Percentiles rank a stretch among this genome's conserved stretches.
Evolutionary conservation across 768 basidiomycete species (phyloP).

Genomic region (Kwoniella shandongensis): DNA sequence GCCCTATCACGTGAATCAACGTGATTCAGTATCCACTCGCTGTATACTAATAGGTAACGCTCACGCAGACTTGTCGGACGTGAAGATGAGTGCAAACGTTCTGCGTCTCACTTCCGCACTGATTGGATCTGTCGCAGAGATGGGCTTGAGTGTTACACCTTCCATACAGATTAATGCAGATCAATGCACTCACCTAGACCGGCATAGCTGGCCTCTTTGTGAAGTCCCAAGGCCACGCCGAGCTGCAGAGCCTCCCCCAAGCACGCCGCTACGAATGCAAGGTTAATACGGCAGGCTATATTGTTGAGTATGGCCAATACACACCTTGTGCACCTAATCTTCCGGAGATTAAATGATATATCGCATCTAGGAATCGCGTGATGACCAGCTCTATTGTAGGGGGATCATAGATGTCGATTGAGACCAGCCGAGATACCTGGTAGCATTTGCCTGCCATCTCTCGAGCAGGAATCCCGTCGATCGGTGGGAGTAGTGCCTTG

Average conservation of each 20-base stretch:
- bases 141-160: neutral
- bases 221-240: slow-evolving; percentile 7
- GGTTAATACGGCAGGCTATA: neutral
- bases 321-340: slow-evolving; percentile 10
- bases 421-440: slow-evolving; percentile 7
- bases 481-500: slow-evolving; percentile 7
- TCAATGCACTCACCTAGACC: slow-evolving; percentile 7
- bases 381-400: slow-evolving; percentile 10
- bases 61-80: slow-evolving; percentile 14
- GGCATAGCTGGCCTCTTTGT: slow-evolving; percentile 13
- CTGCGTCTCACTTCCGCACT: slow-evolving; percentile 10
- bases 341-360: slow-evolving; percentile 8
- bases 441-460: slow-evolving; percentile 7
- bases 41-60: neutral
- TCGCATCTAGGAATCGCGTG: slow-evolving; percentile 3
- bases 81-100: slow-evolving; percentile 9
- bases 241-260: slow-evolving; percentile 10
- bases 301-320: too few species aligned
- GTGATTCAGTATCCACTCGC: neutral
- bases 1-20: slow-evolving; percentile 3
- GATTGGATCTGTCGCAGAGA: slow-evolving; percentile 7
- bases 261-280: slow-evolving; percentile 3
- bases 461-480: slow-evolving; percentile 1
- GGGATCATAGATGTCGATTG: slow-evolving; percentile 7
- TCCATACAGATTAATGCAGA: neutral